Percentiles rank a stretch among this genome's conserved stretches.
These are phyloP conservation scores for Leishmania amazonensis DNA, from an alignment of 208 protist species.

Conservation along the genomic window DNA sequence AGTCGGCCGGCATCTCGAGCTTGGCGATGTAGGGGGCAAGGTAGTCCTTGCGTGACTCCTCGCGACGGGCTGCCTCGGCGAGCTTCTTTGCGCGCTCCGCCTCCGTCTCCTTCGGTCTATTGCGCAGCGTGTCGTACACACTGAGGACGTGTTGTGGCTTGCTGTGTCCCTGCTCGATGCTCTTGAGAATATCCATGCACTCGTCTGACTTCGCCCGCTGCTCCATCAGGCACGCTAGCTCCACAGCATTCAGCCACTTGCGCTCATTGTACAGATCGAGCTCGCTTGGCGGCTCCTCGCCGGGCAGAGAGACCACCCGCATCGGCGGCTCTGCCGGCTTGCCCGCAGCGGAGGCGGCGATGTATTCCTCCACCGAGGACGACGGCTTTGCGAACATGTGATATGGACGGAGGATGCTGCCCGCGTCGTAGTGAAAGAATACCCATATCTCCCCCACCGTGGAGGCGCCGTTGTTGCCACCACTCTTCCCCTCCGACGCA, in stretches of 20 bases:
- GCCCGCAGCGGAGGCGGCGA: conserved; percentile 44
- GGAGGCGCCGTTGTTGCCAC: not conserved
- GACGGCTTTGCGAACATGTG: conserved; percentile 80
- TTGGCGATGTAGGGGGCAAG: conserved; percentile 91
- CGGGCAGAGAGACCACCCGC: conserved; percentile 70
- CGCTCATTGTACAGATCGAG: conserved; percentile 83
- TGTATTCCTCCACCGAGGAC: conserved; percentile 79
- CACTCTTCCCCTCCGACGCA: conserved; percentile 15
- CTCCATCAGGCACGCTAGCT: conserved; percentile 60
- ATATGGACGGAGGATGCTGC: conserved; percentile 80
- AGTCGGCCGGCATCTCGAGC: conserved; percentile 60
- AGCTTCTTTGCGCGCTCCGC: conserved; percentile 67
- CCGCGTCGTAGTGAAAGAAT: conserved; percentile 79
- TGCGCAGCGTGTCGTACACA: conserved; percentile 90
- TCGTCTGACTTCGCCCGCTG: conserved; percentile 61
- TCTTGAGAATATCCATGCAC: conserved; percentile 59
- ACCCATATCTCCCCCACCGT: conserved; percentile 80
- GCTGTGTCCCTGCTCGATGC: conserved; percentile 47
- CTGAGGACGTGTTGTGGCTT: conserved; percentile 52
- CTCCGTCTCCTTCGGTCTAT: conserved; percentile 85
- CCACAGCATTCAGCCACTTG: conserved; percentile 75
- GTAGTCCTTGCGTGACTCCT: conserved; percentile 88
- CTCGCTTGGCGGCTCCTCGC: conserved; percentile 63
- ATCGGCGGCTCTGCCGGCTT: conserved; percentile 46
- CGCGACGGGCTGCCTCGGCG: conserved; percentile 63